phyloP scores from a whole-genome alignment of 306 rosid species.

The Castanea mollissima region DNA sequence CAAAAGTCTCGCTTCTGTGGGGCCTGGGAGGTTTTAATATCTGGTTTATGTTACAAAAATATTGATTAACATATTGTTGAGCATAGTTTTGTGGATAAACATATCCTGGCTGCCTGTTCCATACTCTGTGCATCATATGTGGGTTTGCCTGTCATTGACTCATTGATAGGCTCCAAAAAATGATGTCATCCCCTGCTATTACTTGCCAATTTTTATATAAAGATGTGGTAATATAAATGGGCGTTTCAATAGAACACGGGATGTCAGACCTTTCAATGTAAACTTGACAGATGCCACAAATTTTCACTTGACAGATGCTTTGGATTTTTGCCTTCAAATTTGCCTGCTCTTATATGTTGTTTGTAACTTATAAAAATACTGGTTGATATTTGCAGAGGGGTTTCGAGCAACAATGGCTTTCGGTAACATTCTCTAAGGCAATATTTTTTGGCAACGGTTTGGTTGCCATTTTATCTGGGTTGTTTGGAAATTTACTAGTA shows the following conservation, averaged over 20 bases:
- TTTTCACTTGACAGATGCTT: not conserved
- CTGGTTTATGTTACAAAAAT: not conserved
- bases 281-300: not conserved
- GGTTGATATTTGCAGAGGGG: constrained; percentile 66
- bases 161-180: not conserved
- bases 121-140: not conserved
- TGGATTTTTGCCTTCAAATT: not conserved
- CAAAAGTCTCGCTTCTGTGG: too few species aligned
- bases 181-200: not conserved
- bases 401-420: constrained; percentile 94
- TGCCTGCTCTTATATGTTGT: not conserved
- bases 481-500: constrained; percentile 88
- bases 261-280: not conserved
- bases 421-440: constrained; percentile 87
- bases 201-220: not conserved
- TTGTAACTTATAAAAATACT: not conserved
- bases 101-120: not conserved
- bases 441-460: constrained; percentile 95
- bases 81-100: not conserved
- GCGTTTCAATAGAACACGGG: not conserved
- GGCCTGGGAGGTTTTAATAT: too few species aligned
- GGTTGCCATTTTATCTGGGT: constrained; percentile 76
- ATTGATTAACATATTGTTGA: not conserved
- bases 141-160: not conserved
- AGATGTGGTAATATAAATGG: not conserved